A percentile compares a stretch with the other conserved stretches of the same genome.
Evolutionary conservation across 2,329 filamentous ascomycete genomes (phyloP).

Genomic region (Chrysoporthe puriensis): DNA sequence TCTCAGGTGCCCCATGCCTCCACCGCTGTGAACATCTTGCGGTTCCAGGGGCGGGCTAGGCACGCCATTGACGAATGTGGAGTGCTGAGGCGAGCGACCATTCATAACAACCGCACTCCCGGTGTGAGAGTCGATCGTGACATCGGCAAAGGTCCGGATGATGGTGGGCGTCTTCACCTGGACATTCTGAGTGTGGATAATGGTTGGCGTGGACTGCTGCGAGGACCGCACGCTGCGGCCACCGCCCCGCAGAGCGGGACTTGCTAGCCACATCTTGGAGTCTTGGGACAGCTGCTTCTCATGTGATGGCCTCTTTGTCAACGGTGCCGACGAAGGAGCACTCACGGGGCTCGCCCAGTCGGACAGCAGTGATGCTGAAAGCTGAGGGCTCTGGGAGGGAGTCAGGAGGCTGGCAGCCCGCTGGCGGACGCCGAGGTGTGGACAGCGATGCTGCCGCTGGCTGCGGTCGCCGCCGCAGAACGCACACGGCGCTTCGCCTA

Average conservation of each 20-base stretch:
- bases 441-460: conserved; percentile 29
- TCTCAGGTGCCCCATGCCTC: background rate
- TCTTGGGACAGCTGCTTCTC: conserved; percentile 11
- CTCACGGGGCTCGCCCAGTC: conserved; percentile 18
- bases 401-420: conserved; percentile 13
- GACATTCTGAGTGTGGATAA: background rate
- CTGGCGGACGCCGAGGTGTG: conserved; percentile 25
- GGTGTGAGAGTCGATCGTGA: background rate
- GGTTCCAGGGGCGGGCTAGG: conserved; percentile 20
- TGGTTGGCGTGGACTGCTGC: background rate
- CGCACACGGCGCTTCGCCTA: conserved; percentile 51
- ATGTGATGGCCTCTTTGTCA: conserved; percentile 26
- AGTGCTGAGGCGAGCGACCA: conserved; percentile 7
- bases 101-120: conserved; percentile 1
- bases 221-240: conserved; percentile 12
- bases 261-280: conserved; percentile 9
- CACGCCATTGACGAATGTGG: conserved; percentile 15
- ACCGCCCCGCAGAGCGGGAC: conserved; percentile 2
- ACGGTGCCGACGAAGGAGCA: conserved; percentile 12
- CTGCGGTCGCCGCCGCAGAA: conserved; percentile 40
- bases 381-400: conserved; percentile 24
- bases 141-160: conserved; percentile 15
- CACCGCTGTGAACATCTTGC: conserved; percentile 10
- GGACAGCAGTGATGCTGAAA: conserved; percentile 28
- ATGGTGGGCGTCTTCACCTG: conserved; percentile 15